phyloP scores from a whole-genome alignment of 768 basidiomycete genomes.

The Phallus indusiatus region DNA sequence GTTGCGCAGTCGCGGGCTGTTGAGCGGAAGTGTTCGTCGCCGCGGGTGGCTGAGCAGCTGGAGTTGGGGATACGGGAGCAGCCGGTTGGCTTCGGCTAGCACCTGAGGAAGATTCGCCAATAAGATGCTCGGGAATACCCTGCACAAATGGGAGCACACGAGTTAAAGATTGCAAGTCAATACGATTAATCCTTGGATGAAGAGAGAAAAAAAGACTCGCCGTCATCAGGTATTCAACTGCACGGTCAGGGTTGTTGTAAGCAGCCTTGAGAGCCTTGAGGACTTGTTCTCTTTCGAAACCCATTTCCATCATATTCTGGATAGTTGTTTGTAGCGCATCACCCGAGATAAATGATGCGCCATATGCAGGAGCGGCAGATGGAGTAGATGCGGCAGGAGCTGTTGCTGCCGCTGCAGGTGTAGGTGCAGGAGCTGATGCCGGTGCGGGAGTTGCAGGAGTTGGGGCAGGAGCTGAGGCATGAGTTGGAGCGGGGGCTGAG shows the following conservation, averaged over 20 bases:
- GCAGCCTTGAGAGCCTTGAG: constrained; percentile 80
- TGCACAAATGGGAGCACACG: constrained; percentile 22
- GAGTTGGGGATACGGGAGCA: constrained; percentile 27
- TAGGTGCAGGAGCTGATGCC: constrained; percentile 20
- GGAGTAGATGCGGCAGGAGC: constrained; percentile 23
- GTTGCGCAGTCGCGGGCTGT: constrained; percentile 4
- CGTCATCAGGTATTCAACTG: constrained; percentile 95
- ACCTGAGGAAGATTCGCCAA: constrained; percentile 30
- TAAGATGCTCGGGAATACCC: constrained; percentile 74
- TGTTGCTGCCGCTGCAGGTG: constrained; percentile 25
- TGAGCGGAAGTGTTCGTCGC: constrained; percentile 25
- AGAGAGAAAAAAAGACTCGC: constrained; percentile 35
- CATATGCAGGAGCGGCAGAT: constrained; percentile 28
- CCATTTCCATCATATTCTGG: constrained; percentile 87
- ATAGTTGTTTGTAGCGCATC: constrained; percentile 67
- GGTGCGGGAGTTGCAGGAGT: constrained; percentile 26
- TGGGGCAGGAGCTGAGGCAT: constrained; percentile 23
- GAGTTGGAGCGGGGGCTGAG: constrained; percentile 22
- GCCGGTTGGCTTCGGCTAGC: constrained; percentile 19
- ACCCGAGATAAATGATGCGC: constrained; percentile 70
- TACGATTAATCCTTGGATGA: no score
- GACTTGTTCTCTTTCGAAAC: constrained; percentile 80
- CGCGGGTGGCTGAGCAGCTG: constrained; percentile 26
- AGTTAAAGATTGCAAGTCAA: constrained; percentile 3
- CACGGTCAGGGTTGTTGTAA: constrained; percentile 95